Conservation (phyloP, 805 yeast species). For the Kurtzmaniella cleridarum region DNA sequence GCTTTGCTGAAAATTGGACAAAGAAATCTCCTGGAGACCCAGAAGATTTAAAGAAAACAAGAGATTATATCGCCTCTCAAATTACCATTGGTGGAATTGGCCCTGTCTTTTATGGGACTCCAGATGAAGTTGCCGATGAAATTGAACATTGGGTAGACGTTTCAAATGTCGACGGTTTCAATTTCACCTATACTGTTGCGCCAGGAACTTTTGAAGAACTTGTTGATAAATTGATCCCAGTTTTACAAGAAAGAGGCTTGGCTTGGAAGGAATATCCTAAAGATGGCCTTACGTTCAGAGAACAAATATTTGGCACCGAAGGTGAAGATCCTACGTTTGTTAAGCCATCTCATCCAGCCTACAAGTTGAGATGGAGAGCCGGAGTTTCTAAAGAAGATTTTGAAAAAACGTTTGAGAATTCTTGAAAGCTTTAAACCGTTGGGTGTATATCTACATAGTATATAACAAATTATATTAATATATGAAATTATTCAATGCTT, state of each 20-base stretch:
- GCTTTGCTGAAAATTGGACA: constrained; percentile 29
- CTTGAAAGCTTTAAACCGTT: too few species aligned
- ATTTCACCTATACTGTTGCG: constrained; percentile 30
- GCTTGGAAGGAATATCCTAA: constrained; percentile 34
- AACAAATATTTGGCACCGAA: constrained; percentile 25
- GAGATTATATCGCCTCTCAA: constrained; percentile 22
- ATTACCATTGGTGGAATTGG: constrained; percentile 27
- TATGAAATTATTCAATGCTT: too few species aligned
- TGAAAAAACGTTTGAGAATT: constrained; percentile 9
- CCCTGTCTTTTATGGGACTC: constrained; percentile 29
- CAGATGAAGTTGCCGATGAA: constrained; percentile 34
- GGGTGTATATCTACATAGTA: too few species aligned
- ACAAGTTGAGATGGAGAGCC: constrained; percentile 20
- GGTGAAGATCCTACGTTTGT: constrained; percentile 14
- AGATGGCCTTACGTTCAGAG: constrained; percentile 30
- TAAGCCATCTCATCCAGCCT: constrained; percentile 14
- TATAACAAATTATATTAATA: too few species aligned
- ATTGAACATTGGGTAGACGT: constrained; percentile 34
- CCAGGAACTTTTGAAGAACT: constrained; percentile 35
- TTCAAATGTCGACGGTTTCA: constrained; percentile 40
- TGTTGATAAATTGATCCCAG: constrained; percentile 32
- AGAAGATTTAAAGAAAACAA: constrained; percentile 14
- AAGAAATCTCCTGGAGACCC: constrained; percentile 21
- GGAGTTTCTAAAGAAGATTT: constrained; percentile 21
- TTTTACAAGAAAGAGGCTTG: constrained; percentile 27